Conservation (phyloP, 306 rosid species). For the Cucumis sativus region Cucumber_9930_V3 NC_026661.2:11685501-11686000, state of each 20-base stretch:
- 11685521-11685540: conserved; percentile 53
- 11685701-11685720: conserved; percentile 30
- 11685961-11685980: conserved; percentile 31
- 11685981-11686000: conserved; percentile 69
- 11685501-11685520: conserved; percentile 54
- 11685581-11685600: not conserved
- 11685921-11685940: not conserved
- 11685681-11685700: conserved; percentile 72
- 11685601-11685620: not conserved
- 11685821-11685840: conserved; percentile 72
- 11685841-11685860: conserved; percentile 38
- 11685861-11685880: conserved; percentile 59
- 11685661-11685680: conserved; percentile 52
- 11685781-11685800: conserved; percentile 38
- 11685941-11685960: conserved; percentile 25
- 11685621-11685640: conserved; percentile 45
- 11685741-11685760: not conserved
- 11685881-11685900: not conserved
- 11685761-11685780: not conserved
- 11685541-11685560: conserved; percentile 35
- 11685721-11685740: not conserved
- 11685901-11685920: not conserved
- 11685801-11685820: conserved; percentile 38
- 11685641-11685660: conserved; percentile 60
- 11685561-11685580: conserved; percentile 17